Evolutionary conservation across 371 early-diverging fungal genomes (phyloP).

Genomic region (Syncephalastrum monosporum): DNA sequence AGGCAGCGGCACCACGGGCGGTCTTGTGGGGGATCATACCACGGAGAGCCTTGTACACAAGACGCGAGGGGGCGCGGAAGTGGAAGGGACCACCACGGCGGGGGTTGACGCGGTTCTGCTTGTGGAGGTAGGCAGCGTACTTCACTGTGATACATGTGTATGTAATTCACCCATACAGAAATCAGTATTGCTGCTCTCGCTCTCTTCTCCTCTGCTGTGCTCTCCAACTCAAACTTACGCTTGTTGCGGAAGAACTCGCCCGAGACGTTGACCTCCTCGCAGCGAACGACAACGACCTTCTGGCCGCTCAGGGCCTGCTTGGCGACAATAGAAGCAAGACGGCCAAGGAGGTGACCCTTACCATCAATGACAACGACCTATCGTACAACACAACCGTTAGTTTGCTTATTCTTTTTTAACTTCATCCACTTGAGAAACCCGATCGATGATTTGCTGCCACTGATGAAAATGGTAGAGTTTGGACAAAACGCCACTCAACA

Average conservation of each 20-base stretch:
- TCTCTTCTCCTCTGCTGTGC: neutral
- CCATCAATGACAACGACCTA: slow-evolving; percentile 99
- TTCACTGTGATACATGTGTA: slow-evolving; percentile 57
- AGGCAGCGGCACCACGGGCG: slow-evolving; percentile 94
- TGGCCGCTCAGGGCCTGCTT: slow-evolving; percentile 98
- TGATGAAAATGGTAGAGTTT: neutral
- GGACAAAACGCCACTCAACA: neutral
- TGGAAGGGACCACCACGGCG: slow-evolving; percentile 95
- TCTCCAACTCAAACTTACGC: slow-evolving; percentile 58
- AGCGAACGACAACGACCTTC: slow-evolving; percentile 95
- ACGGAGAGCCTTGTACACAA: slow-evolving; percentile 96
- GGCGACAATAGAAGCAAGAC: slow-evolving; percentile 97
- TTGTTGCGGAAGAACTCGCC: slow-evolving; percentile 99
- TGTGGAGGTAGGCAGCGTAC: slow-evolving; percentile 96
- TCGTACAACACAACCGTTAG: slow-evolving; percentile 1
- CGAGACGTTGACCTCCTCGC: slow-evolving; percentile 96
- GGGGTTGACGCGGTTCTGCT: slow-evolving; percentile 99
- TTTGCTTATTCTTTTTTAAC: neutral
- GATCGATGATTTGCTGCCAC: slow-evolving; percentile 1
- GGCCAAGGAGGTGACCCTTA: slow-evolving; percentile 99
- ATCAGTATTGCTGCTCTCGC: slow-evolving; percentile 3
- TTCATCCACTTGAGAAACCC: neutral
- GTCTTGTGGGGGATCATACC: slow-evolving; percentile 99
- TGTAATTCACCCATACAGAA: neutral
- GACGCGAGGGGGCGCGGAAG: slow-evolving; percentile 98